These are phyloP conservation scores for Capsicum baccatum DNA, from an alignment of 257 asterid species.

Conservation along the genomic window DNA sequence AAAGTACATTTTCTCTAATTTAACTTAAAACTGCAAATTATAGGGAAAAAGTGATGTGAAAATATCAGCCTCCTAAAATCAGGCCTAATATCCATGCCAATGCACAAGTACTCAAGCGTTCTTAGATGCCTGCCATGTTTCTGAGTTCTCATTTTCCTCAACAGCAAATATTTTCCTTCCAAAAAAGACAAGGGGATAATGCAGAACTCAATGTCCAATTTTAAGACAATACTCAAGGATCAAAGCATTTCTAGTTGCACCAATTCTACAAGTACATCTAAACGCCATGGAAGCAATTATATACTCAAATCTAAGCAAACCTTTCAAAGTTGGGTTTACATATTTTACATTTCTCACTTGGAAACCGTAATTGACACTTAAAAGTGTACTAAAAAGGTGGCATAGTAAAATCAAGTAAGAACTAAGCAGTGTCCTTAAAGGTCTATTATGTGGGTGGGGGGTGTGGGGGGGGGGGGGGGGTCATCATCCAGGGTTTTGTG, in stretches of 20 bases:
- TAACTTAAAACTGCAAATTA: conserved; percentile 19
- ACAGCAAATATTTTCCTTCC: conserved; percentile 6
- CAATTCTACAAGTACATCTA: neutral
- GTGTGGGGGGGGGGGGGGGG: too few species aligned
- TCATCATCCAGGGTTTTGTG: neutral
- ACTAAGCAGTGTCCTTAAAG: neutral
- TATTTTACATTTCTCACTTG: neutral
- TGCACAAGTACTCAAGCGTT: conserved; percentile 6
- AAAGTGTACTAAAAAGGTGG: neutral
- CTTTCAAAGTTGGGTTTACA: neutral
- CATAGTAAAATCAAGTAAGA: conserved; percentile 3
- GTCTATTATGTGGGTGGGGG: too few species aligned
- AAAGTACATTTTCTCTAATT: neutral
- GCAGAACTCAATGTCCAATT: neutral
- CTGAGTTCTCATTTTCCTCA: conserved; percentile 9
- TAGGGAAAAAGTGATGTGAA: neutral
- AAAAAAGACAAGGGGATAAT: neutral
- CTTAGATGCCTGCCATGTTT: neutral
- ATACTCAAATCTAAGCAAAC: neutral
- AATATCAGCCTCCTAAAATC: neutral
- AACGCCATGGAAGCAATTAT: neutral
- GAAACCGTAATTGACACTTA: conserved; percentile 3
- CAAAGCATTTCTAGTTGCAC: conserved; percentile 10
- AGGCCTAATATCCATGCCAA: neutral
- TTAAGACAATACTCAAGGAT: conserved; percentile 19